Conservation (phyloP, 2,329 filamentous ascomycete genomes). For the Pyrenophora seminiperda region DNA sequence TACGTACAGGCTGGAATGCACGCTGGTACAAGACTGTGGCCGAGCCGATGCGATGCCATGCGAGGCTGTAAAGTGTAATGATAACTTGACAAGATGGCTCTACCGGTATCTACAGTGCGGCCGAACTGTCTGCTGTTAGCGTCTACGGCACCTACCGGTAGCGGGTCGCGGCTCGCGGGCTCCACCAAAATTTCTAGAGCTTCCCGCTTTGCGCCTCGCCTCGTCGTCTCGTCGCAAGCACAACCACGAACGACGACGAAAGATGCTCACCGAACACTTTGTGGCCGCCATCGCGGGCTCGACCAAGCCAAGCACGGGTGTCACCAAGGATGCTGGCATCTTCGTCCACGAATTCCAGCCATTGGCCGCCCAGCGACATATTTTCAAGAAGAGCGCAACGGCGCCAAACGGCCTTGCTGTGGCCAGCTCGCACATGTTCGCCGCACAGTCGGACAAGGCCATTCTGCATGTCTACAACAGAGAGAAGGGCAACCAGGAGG, state of each 20-base stretch:
- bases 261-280: conserved; percentile 59
- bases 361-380: conserved; percentile 71
- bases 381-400: conserved; percentile 93
- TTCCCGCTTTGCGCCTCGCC: conserved; percentile 7
- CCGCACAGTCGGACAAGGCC: conserved; percentile 88
- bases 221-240: conserved; percentile 7
- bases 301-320: conserved; percentile 52
- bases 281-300: conserved; percentile 55
- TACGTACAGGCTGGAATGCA: too few species aligned
- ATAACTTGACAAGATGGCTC: too few species aligned
- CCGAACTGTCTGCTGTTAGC: too few species aligned
- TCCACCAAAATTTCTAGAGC: conserved; percentile 23
- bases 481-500: conserved; percentile 83
- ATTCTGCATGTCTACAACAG: conserved; percentile 92
- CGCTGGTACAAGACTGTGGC: too few species aligned
- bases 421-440: conserved; percentile 82
- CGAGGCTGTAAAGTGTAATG: too few species aligned
- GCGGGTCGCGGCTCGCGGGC: not conserved
- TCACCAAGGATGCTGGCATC: conserved; percentile 79
- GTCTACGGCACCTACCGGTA: not conserved
- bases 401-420: conserved; percentile 78
- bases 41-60: too few species aligned
- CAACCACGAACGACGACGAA: conserved; percentile 4
- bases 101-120: too few species aligned
- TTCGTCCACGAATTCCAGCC: conserved; percentile 84